A percentile compares a stretch with the other conserved stretches of the same genome.
phyloP scores from a whole-genome alignment of 441 rosid species.

The Populus hybrid region DNA sequence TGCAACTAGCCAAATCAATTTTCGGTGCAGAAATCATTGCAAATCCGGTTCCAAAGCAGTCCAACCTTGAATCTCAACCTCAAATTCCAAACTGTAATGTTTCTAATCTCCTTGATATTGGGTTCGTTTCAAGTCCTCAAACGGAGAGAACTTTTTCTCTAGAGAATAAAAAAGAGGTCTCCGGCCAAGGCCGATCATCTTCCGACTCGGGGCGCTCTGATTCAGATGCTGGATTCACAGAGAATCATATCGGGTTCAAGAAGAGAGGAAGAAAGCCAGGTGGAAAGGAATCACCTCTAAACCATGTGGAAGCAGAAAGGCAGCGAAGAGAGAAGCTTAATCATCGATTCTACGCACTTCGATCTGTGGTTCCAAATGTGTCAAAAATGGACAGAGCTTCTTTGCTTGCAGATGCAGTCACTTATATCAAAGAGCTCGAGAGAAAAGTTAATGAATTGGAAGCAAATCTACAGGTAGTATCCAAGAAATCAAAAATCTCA shows the following conservation, averaged over 20 bases:
- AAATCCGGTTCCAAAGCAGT: conserved; percentile 3
- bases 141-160: background rate
- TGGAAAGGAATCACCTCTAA: conserved; percentile 21
- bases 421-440: conserved; percentile 41
- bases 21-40: conserved; percentile 21
- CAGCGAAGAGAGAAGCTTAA: conserved; percentile 49
- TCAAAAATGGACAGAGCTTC: conserved; percentile 62
- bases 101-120: conserved; percentile 17
- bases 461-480: conserved; percentile 1
- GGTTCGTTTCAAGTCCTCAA: conserved; percentile 7
- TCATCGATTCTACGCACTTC: conserved; percentile 44
- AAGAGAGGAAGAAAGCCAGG: conserved; percentile 26
- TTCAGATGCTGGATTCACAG: conserved; percentile 19
- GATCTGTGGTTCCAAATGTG: conserved; percentile 53
- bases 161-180: conserved; percentile 5
- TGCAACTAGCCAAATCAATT: conserved; percentile 33
- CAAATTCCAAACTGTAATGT: conserved; percentile 6
- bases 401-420: conserved; percentile 39
- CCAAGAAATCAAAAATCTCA: conserved; percentile 2
- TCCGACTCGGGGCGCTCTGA: conserved; percentile 36
- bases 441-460: conserved; percentile 29
- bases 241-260: background rate
- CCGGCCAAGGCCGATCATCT: conserved; percentile 21
- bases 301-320: conserved; percentile 49
- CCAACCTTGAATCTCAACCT: background rate